Evolutionary conservation across 1,284 basidiomycete species (phyloP).

Genomic region (Abortiporus biennis): DNA sequence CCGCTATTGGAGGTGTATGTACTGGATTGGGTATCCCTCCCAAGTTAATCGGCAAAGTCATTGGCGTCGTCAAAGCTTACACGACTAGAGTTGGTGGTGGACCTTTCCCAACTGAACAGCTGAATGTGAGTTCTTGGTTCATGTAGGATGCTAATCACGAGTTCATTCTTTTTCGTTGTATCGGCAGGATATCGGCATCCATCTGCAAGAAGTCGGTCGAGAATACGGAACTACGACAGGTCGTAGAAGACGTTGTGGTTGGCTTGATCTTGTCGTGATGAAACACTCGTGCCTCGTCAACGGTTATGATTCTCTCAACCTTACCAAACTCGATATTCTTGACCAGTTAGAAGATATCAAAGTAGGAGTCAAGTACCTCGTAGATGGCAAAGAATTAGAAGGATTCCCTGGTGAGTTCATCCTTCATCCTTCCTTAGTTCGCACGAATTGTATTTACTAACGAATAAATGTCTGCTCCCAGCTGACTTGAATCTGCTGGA

Average conservation of each 20-base stretch:
- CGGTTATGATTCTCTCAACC: constrained; percentile 90
- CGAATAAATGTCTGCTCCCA: no score
- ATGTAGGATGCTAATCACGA: no score
- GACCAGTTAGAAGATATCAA: constrained; percentile 88
- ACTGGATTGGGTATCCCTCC: constrained; percentile 96
- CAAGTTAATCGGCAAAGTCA: constrained; percentile 74
- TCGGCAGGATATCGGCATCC: constrained; percentile 76
- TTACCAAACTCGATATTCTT: constrained; percentile 95
- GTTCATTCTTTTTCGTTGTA: no score
- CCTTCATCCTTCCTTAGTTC: constrained; percentile 3
- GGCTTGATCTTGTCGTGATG: constrained; percentile 96
- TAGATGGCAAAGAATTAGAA: constrained; percentile 72
- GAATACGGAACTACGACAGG: constrained; percentile 95
- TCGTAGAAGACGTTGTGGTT: constrained; percentile 88
- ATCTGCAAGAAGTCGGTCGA: constrained; percentile 90
- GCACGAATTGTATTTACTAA: no score
- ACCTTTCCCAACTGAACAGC: constrained; percentile 95
- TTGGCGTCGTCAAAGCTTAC: constrained; percentile 97
- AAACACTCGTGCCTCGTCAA: constrained; percentile 93
- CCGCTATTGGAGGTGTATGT: constrained; percentile 91
- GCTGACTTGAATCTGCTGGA: constrained; percentile 84
- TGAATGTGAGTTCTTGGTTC: constrained; percentile 69
- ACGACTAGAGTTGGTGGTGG: constrained; percentile 97
- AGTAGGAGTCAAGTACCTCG: constrained; percentile 77
- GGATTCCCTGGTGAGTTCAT: constrained; percentile 77